Base-by-base conservation (phyloP, 2,329 filamentous ascomycete species). In the Aureobasidium uvarum region DNA sequence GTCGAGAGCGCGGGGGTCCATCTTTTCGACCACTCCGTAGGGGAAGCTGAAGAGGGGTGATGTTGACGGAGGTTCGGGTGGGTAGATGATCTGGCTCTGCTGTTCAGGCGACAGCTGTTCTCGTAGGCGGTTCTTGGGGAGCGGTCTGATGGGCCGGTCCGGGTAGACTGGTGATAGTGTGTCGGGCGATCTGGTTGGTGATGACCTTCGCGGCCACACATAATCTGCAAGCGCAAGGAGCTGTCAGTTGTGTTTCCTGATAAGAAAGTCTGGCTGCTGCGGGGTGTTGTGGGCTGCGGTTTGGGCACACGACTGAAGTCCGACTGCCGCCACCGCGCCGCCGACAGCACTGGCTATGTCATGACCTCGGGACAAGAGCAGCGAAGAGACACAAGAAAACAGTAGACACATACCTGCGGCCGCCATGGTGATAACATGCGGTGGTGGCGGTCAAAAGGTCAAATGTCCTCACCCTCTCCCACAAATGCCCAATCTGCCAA, bases 91-190 rank as follows among this genome's bases (percentile, higher is more conserved):
- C 36, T 89, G 86, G 62, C 89, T 88, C 65, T 90, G 92, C 71
- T 90, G 88, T 76, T 96, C 91, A 67, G 91, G 89, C 38, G 94
- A 93, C 62, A 99, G 83, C 65, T 91, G 88, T 75, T 95, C 92
- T 72, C 93, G 91, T 64, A 99, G 84, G 69, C 91, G 89, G 73
- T 92, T 89, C 79, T 91, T 95, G 50, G 95, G 95, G 67, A 99
- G 81, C 65, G 95, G 95, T 74, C 92, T 89, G 75, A 99, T 99
- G 67, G 94, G 90, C 77, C 95, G 89, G 75, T 96, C 91, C 70
- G 92, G 92, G 75, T 91, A 96, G 73, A 91, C 83, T 67, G 90
- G 86, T 67, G 92, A 95, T 69, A 87, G 84, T 66, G 89, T 89
- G 81, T 96, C 92, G 70, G 75, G 74, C 4, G 63, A 66, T 45